Conservation (phyloP, 2,329 filamentous ascomycete species). For the Aspergillus viridinutans region DNA sequence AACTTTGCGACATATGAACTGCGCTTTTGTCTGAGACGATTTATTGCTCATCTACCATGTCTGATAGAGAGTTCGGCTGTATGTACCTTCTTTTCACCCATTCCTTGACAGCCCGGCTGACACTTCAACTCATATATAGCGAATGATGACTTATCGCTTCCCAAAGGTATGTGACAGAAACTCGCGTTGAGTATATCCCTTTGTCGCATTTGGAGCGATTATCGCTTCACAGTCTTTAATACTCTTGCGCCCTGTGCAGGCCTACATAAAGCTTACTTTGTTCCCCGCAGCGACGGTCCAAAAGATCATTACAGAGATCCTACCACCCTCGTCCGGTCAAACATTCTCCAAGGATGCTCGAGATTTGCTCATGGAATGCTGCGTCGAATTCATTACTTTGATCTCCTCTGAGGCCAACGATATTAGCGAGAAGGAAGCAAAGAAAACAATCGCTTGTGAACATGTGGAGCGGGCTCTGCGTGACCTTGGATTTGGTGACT, state of each 20-base stretch:
- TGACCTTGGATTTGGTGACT: constrained; percentile 87
- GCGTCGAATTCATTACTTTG: constrained; percentile 97
- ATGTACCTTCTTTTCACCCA: constrained; percentile 19
- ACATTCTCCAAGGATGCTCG: constrained; percentile 93
- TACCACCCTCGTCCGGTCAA: constrained; percentile 70
- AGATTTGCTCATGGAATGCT: constrained; percentile 95
- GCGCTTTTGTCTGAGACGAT: not conserved
- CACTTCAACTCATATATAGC: constrained; percentile 30
- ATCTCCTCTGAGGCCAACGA: constrained; percentile 99
- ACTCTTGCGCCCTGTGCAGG: not conserved
- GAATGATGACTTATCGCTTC: constrained; percentile 57
- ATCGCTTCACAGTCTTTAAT: not conserved
- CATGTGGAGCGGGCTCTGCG: constrained; percentile 94
- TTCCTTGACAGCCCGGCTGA: constrained; percentile 18
- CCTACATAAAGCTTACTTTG: constrained; percentile 2
- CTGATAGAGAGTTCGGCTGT: constrained; percentile 53
- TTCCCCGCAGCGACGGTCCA: constrained; percentile 58
- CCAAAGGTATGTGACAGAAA: constrained; percentile 45
- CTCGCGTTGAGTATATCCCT: not conserved
- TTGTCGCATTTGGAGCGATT: not conserved
- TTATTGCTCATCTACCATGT: constrained; percentile 38
- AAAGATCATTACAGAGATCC: constrained; percentile 90
- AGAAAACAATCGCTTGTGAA: constrained; percentile 98
- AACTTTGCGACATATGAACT: not conserved
- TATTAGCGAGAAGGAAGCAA: constrained; percentile 96